Percentiles rank a stretch among this genome's conserved stretches.
Conservation (phyloP, 225 moss, liverwort and hornwort species). For the Marchantia polymorpha region DNA sequence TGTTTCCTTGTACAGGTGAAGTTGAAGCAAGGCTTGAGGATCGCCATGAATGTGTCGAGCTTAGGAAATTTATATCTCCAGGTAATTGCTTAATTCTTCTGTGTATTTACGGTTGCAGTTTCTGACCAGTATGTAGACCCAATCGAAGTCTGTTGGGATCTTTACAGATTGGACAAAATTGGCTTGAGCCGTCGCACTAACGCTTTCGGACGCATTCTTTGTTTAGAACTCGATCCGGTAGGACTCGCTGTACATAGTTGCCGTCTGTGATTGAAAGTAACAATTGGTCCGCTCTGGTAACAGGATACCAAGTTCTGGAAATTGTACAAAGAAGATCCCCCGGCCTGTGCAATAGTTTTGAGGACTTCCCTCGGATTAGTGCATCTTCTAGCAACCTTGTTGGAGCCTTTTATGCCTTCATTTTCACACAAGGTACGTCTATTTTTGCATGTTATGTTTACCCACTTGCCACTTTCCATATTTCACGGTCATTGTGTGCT, state of each 20-base stretch:
- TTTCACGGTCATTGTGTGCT: too few relatives aligned
- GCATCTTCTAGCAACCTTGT: conserved; percentile 71
- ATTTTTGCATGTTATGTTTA: not conserved
- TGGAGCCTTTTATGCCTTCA: conserved; percentile 93
- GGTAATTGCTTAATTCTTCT: conserved; percentile 20
- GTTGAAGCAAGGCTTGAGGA: conserved; percentile 76
- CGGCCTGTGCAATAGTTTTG: conserved; percentile 73
- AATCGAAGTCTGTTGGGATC: too few relatives aligned
- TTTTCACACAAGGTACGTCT: conserved; percentile 73
- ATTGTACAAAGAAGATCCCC: conserved; percentile 75
- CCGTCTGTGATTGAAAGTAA: not conserved
- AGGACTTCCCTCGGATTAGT: conserved; percentile 75
- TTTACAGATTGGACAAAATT: not conserved
- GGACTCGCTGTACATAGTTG: not conserved
- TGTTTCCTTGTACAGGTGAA: conserved; percentile 50
- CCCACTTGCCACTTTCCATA: not conserved
- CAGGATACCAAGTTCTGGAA: conserved; percentile 95
- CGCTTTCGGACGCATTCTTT: not conserved
- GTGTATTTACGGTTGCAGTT: not conserved
- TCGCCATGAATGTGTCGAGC: conserved; percentile 86
- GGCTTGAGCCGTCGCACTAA: not conserved
- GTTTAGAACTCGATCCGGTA: not conserved
- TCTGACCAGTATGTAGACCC: not conserved
- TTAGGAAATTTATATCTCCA: conserved; percentile 89
- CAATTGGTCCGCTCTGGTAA: conserved; percentile 1